phyloP scores from a whole-genome alignment of 305 asterid genomes.

The Fraxinus ornus region DNA sequence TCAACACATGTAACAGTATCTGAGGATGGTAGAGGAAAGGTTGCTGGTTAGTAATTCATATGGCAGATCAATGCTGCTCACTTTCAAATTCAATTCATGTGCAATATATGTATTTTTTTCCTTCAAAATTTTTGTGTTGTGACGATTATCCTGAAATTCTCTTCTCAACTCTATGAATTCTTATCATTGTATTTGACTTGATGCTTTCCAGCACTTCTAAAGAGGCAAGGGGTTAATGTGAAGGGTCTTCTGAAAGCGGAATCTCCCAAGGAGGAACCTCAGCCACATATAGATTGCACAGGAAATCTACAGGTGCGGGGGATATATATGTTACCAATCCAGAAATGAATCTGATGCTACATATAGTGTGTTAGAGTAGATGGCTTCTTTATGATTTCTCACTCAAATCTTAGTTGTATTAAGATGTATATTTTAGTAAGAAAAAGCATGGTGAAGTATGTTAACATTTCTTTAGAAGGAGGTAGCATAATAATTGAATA shows the following conservation, averaged over 20 bases:
- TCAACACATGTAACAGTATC: constrained; percentile 50
- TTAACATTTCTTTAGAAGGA: constrained; percentile 5
- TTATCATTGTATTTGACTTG: constrained; percentile 24
- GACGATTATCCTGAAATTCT: constrained; percentile 2
- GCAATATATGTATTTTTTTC: constrained; percentile 6
- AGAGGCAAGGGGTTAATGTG: constrained; percentile 95
- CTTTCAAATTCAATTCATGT: not conserved
- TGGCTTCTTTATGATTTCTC: constrained; percentile 14
- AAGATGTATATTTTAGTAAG: not conserved
- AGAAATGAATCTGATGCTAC: constrained; percentile 15
- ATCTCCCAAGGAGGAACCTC: constrained; percentile 91
- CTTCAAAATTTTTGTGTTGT: not conserved
- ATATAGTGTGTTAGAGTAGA: not conserved
- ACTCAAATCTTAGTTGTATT: constrained; percentile 4
- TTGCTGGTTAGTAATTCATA: constrained; percentile 61
- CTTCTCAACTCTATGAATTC: constrained; percentile 15
- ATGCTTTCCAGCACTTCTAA: constrained; percentile 70
- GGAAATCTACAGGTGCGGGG: constrained; percentile 88
- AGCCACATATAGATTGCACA: constrained; percentile 83
- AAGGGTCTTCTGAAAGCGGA: constrained; percentile 93
- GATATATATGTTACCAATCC: constrained; percentile 13
- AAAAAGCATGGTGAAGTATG: constrained; percentile 2
- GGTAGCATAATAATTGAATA: not conserved
- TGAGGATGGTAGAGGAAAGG: constrained; percentile 90
- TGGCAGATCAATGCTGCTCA: constrained; percentile 1